A percentile compares a stretch with the other conserved stretches of the same genome.
Evolutionary conservation across 371 early-diverging fungal species (phyloP).

Genomic region (Saksenaea oblongispora): DNA sequence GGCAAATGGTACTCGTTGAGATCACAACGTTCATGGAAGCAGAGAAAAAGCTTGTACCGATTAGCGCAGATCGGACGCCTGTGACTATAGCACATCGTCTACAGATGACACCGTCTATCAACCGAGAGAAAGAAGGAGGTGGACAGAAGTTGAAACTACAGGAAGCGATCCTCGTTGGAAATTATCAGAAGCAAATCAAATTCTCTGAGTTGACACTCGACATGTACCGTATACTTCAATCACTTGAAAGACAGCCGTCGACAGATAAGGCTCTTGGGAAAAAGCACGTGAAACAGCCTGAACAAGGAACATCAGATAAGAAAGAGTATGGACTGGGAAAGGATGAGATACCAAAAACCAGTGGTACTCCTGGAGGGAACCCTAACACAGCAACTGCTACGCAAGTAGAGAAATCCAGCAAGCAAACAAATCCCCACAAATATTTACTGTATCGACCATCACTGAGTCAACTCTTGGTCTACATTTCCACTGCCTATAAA

Average conservation of each 20-base stretch:
- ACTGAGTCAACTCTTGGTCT: constrained; percentile 83
- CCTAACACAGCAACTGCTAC: background rate
- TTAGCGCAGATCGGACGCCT: constrained; percentile 58
- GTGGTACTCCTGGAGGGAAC: constrained; percentile 16
- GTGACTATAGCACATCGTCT: constrained; percentile 68
- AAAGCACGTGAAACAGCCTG: constrained; percentile 4
- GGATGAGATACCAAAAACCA: constrained; percentile 17
- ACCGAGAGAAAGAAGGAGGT: constrained; percentile 54
- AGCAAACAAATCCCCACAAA: constrained; percentile 88
- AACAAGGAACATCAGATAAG: background rate
- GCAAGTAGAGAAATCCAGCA: constrained; percentile 15
- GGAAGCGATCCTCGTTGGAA: constrained; percentile 94
- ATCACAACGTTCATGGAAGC: constrained; percentile 90
- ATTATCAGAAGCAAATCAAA: constrained; percentile 89
- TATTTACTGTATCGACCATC: constrained; percentile 89
- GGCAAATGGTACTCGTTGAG: constrained; percentile 91
- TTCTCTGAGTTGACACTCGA: constrained; percentile 95
- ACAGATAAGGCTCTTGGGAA: constrained; percentile 8
- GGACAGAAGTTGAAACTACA: constrained; percentile 64
- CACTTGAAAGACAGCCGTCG: constrained; percentile 60
- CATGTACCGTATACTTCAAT: constrained; percentile 94
- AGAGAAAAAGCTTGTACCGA: constrained; percentile 82
- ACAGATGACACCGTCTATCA: constrained; percentile 47
- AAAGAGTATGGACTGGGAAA: constrained; percentile 15
- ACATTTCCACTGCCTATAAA: constrained; percentile 89